phyloP scores from a whole-genome alignment of 345 rosid species.

The Noccaea caerulescens region DNA sequence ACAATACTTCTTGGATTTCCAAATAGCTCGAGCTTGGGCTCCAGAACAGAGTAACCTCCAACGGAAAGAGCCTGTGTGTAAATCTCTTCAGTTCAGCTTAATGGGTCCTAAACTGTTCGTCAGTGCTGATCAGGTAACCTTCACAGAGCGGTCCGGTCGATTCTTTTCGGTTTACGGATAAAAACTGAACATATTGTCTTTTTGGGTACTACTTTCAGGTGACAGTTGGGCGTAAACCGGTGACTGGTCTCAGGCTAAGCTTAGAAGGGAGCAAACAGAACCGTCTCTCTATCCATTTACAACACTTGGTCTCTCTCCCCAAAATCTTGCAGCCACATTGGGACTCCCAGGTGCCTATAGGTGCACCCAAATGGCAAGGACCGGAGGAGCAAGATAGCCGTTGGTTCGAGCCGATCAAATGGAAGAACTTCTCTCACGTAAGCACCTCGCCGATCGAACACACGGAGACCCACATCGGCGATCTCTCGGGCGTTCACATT shows the following conservation, averaged over 20 bases:
- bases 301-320: slow-evolving; percentile 94
- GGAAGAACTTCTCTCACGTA: slow-evolving; percentile 99
- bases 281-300: slow-evolving; percentile 86
- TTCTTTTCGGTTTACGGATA: background rate
- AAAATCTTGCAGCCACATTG: slow-evolving; percentile 95
- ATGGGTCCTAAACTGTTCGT: slow-evolving; percentile 98
- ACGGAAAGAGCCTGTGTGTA: slow-evolving; percentile 89
- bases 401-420: slow-evolving; percentile 96
- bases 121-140: slow-evolving; percentile 86
- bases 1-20: slow-evolving; percentile 92
- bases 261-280: slow-evolving; percentile 88
- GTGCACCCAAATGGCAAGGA: slow-evolving; percentile 98
- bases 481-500: slow-evolving; percentile 90
- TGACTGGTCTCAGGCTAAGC: slow-evolving; percentile 85
- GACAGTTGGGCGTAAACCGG: slow-evolving; percentile 95
- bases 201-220: slow-evolving; percentile 54
- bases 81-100: slow-evolving; percentile 92
- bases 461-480: slow-evolving; percentile 85
- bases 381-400: slow-evolving; percentile 99
- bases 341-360: slow-evolving; percentile 93
- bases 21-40: slow-evolving; percentile 90
- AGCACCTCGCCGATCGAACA: slow-evolving; percentile 94
- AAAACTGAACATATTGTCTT: slow-evolving; percentile 17
- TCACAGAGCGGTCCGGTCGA: background rate
- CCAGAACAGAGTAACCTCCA: slow-evolving; percentile 88